Evolutionary conservation across 139 green algal genomes (phyloP), one percentile per base, ranked within the genome.

Genomic region (Chlorella sp.): DNA sequence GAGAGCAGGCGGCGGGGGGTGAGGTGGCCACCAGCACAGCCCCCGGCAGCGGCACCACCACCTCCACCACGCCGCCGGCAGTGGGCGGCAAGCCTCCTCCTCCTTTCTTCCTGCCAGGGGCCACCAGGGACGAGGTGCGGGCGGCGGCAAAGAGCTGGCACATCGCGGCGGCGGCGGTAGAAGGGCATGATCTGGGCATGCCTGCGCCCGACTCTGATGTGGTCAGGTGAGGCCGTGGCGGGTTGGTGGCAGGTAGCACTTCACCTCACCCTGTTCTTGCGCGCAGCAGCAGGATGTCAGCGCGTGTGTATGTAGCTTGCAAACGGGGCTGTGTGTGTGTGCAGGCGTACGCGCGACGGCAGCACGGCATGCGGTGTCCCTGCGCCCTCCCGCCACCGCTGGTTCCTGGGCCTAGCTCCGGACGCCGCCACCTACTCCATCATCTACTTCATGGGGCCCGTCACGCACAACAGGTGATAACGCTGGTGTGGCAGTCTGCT

Each of bases 391-490:
- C 14, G 60, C 3, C 59, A 69, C 29, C 67, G 77, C n/a, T 85
- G 76, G 65, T 71, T 84, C 22, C 77, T 80, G 32, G 77, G 65
- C 62, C 62, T 74, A 22, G 74, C 74, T 6, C 77, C 80, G 29
- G 83, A 86, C 51, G 83, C 80, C 14, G 80, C 74, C 67, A 81
- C 78, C 71, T 81, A 81, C 62, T 36, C 65, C 5, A 74, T 75
- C 17, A 69, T 77, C 2, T 86, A 76, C 72, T 88, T 71, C 70
- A 20, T 86, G 0, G 83, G 83, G 3, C 26, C 65, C 20, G 80
- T 76, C 49, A 72, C 29, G 27, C 49, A 81, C 49, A 70, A 67
- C 49, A 36, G 65, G 66, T 55, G 42, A 10, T 10, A 55, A n/a
- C n/a, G n/a, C n/a, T n/a, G n/a, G n/a, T n/a, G n/a, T n/a, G n/a